phyloP scores from a whole-genome alignment of 176 grass and related monocot genomes.

The Hordeum vulgare region DNA sequence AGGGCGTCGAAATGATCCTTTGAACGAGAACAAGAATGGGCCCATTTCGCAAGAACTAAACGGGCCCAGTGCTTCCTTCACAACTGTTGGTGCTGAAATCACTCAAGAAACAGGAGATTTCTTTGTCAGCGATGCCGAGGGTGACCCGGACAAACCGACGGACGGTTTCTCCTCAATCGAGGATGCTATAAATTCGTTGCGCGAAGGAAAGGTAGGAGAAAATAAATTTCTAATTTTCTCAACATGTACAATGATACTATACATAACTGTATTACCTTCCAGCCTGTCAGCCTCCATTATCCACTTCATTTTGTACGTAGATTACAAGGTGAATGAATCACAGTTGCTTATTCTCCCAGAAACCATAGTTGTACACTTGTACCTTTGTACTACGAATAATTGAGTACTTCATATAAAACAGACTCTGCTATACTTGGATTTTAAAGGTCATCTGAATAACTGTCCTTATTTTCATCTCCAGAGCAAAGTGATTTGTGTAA shows the following conservation, averaged over 20 bases:
- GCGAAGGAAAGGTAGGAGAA: constrained; percentile 54
- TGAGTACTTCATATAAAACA: background rate
- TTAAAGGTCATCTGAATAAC: background rate
- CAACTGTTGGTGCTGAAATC: constrained; percentile 72
- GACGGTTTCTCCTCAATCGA: constrained; percentile 79
- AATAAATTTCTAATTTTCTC: background rate
- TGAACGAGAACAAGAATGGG: constrained; percentile 54
- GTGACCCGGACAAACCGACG: constrained; percentile 69
- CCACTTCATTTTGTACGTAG: background rate
- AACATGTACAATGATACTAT: background rate
- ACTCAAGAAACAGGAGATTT: constrained; percentile 81
- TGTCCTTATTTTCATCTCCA: background rate
- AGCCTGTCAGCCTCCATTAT: background rate
- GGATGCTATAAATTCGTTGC: constrained; percentile 56
- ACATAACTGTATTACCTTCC: background rate
- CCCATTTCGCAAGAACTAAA: constrained; percentile 35
- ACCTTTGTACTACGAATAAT: background rate
- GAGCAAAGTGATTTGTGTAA: background rate
- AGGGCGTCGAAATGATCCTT: constrained; percentile 29
- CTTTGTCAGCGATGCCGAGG: constrained; percentile 82
- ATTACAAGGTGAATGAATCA: background rate
- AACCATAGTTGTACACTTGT: background rate
- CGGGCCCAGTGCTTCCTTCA: constrained; percentile 36
- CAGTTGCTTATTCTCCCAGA: background rate
- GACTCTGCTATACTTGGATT: background rate